Evolutionary conservation across 1,284 basidiomycete species (phyloP).

Genomic region (Pseudozyma flocculosa): DNA sequence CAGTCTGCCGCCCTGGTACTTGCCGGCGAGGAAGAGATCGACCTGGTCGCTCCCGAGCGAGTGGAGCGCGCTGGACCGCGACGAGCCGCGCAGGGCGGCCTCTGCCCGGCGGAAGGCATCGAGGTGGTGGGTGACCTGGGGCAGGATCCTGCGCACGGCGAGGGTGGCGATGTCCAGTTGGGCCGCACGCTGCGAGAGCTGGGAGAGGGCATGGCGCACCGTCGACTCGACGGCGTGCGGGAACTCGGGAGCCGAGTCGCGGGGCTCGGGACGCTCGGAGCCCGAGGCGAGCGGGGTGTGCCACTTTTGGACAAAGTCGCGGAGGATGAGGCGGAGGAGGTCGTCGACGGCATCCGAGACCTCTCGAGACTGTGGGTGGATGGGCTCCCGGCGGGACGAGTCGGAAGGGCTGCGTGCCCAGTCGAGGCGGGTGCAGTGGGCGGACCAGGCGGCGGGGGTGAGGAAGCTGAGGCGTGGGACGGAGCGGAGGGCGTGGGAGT

Average conservation of each 20-base stretch:
- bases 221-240: constrained; percentile 77
- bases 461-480: constrained; percentile 27
- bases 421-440: constrained; percentile 23
- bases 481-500: constrained; percentile 6
- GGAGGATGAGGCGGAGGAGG: constrained; percentile 33
- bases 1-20: constrained; percentile 61
- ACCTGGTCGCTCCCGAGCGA: constrained; percentile 26
- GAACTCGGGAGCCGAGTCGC: constrained; percentile 73
- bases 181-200: constrained; percentile 65
- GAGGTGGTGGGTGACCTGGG: constrained; percentile 81
- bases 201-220: constrained; percentile 69
- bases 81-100: constrained; percentile 68
- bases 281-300: constrained; percentile 34
- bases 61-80: constrained; percentile 14
- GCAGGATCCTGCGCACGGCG: constrained; percentile 78
- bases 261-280: constrained; percentile 4
- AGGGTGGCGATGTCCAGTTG: constrained; percentile 74
- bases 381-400: background rate
- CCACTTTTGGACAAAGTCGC: constrained; percentile 50
- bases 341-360: constrained; percentile 15
- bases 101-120: constrained; percentile 91
- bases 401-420: constrained; percentile 13
- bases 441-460: constrained; percentile 31
- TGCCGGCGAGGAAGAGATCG: constrained; percentile 72
- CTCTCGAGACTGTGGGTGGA: constrained; percentile 8